phyloP scores from a whole-genome alignment of 352 stramenopile genomes.

The Phytophthora rubi region DNA sequence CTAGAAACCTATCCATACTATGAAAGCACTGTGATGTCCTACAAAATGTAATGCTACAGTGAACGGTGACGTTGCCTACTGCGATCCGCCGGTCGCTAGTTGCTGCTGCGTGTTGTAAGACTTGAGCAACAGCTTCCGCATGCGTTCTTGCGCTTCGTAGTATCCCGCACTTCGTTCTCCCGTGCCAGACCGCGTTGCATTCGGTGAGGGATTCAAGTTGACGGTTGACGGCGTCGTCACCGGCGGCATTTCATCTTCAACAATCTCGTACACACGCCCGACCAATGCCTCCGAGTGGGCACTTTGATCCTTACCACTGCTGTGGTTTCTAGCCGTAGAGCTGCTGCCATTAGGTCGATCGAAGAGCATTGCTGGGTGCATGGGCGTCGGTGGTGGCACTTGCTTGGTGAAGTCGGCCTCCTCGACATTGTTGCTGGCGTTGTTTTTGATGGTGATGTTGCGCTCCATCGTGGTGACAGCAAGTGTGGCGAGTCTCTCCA shows the following conservation, averaged over 20 bases:
- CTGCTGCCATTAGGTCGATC: constrained; percentile 38
- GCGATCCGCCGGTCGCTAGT: constrained; percentile 54
- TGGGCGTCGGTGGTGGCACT: constrained; percentile 22
- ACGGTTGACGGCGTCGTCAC: constrained; percentile 30
- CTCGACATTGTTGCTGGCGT: constrained; percentile 33
- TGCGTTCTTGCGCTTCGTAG: constrained; percentile 74
- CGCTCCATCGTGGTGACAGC: constrained; percentile 83
- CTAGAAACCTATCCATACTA: constrained; percentile 12
- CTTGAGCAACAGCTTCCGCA: constrained; percentile 81
- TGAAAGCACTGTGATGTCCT: background rate
- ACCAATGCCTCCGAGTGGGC: constrained; percentile 32
- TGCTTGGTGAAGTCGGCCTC: constrained; percentile 32
- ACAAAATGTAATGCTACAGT: background rate
- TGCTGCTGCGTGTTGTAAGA: constrained; percentile 84
- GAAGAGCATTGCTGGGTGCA: constrained; percentile 51
- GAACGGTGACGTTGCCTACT: constrained; percentile 11
- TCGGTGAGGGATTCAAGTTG: constrained; percentile 29
- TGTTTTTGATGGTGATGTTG: constrained; percentile 47
- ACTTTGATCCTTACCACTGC: constrained; percentile 13
- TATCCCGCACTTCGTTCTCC: constrained; percentile 56
- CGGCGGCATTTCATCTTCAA: constrained; percentile 42
- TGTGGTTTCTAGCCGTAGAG: constrained; percentile 4
- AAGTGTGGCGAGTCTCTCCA: constrained; percentile 79
- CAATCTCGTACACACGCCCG: constrained; percentile 46
- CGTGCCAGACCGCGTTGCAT: constrained; percentile 18